Percentiles rank a stretch among this genome's conserved stretches.
Conservation (phyloP, 257 asterid species). For the Lycium ferocissimum region DNA sequence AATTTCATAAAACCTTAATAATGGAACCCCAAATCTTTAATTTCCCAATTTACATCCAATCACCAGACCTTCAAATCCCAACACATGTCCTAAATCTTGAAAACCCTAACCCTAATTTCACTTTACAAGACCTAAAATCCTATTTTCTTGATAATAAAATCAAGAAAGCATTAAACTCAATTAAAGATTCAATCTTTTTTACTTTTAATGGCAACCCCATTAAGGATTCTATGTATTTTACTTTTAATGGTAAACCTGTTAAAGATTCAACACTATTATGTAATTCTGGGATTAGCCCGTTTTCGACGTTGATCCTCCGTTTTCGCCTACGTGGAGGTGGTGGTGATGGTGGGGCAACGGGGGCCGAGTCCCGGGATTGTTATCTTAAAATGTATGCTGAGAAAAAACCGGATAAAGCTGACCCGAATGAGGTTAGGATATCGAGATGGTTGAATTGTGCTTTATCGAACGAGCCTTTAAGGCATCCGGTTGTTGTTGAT, state of each 20-base stretch:
- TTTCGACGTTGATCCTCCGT: slow-evolving; percentile 68
- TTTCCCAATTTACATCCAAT: slow-evolving; percentile 66
- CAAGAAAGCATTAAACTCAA: slow-evolving; percentile 34
- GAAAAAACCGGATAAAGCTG: slow-evolving; percentile 83
- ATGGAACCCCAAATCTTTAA: slow-evolving; percentile 42
- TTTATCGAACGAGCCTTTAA: slow-evolving; percentile 81
- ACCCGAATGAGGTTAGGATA: slow-evolving; percentile 78
- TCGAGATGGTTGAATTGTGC: slow-evolving; percentile 86
- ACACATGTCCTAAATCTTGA: slow-evolving; percentile 54
- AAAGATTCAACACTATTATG: slow-evolving; percentile 52
- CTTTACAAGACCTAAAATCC: slow-evolving; percentile 59
- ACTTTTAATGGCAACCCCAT: slow-evolving; percentile 66
- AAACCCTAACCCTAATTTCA: slow-evolving; percentile 63
- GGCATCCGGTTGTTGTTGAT: slow-evolving; percentile 77
- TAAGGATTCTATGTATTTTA: slow-evolving; percentile 54
- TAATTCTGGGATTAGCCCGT: slow-evolving; percentile 46
- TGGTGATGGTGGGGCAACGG: slow-evolving; percentile 97
- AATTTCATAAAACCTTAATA: not conserved
- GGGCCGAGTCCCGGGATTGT: slow-evolving; percentile 95
- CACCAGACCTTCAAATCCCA: slow-evolving; percentile 62
- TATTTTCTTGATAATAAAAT: slow-evolving; percentile 44
- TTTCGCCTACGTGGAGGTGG: slow-evolving; percentile 78
- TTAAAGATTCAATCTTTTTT: slow-evolving; percentile 53
- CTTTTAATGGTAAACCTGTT: slow-evolving; percentile 64
- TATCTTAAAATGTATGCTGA: slow-evolving; percentile 84